Evolutionary conservation across 2,329 filamentous ascomycete genomes (phyloP), one percentile per base, ranked within the genome.

Genomic region (Magnaporthales sp.): DNA sequence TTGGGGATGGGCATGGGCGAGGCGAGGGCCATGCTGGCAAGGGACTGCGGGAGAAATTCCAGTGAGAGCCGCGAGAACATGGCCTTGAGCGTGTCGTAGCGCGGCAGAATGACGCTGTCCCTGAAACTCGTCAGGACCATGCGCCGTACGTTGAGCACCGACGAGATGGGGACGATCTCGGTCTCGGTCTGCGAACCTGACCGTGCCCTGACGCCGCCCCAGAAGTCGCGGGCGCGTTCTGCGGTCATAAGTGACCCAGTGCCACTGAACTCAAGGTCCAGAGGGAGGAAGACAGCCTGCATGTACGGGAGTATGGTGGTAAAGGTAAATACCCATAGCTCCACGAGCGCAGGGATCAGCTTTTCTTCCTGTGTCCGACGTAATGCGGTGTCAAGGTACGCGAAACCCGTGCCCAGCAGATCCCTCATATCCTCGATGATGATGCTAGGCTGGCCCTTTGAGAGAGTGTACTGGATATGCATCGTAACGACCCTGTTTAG

Each of bases 241-340:
- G 85, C 77, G 0, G 85, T 89, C 85, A 98, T 89, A 66, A 98
- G 85, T 0, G 87, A 82, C 19, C 95, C 95, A 62, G 86, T 85
- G 6, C 94, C 95, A 66, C 92, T 89, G 75, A 99, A 96, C 75
- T 99, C 95, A 11, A 97, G 85, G 73, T 99, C 95, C 1, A 99
- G 80, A 0, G 93, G 95, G 1, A 99, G 80, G 74, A 99, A 97
- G 0, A 97, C 93, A 1, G 94, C 93, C 79, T 98, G 94, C 72
- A 99, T 89, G 74, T 97, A 98, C 0, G 95, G 95, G 5, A 98
- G 79, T 51, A 98, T 91, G 7, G 87, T 91, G 2, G 92, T 94
- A 73, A 97, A 97, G 0, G 95, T 93, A 62, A 95, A 89, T 68
- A 96, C 86, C 95, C 95, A 99, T 74, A 97, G 88, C 74, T 97